phyloP scores from a whole-genome alignment of 495 filamentous ascomycete genomes.

The Friedmanniomyces endolithicus region DNA sequence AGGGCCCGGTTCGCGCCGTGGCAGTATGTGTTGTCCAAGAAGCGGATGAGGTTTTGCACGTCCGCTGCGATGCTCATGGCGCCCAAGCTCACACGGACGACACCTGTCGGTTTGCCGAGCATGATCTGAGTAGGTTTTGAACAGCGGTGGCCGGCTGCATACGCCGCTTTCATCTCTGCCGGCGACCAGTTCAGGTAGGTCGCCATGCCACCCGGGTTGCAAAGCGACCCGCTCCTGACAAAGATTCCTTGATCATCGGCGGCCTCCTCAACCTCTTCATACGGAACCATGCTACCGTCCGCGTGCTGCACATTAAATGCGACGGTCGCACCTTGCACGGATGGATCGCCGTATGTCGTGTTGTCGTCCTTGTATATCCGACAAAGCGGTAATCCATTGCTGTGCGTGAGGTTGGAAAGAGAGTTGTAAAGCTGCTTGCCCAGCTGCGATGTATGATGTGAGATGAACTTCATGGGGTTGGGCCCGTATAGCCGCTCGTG shows the following conservation, averaged over 20 bases:
- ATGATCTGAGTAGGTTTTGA: conserved; percentile 40
- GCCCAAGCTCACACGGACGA: conserved; percentile 56
- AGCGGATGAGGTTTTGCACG: conserved; percentile 45
- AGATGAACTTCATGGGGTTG: conserved; percentile 47
- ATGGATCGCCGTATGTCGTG: conserved; percentile 42
- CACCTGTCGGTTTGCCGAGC: conserved; percentile 46
- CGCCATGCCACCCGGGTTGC: conserved; percentile 46
- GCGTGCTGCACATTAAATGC: conserved; percentile 52
- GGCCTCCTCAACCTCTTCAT: conserved; percentile 47
- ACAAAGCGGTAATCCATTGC: conserved; percentile 45
- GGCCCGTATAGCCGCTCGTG: conserved; percentile 47
- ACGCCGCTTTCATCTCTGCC: conserved; percentile 50
- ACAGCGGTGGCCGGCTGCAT: conserved; percentile 54
- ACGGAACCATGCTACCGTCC: conserved; percentile 44
- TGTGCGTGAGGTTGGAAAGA: conserved; percentile 43
- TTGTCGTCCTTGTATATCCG: conserved; percentile 46
- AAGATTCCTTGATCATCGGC: conserved; percentile 53
- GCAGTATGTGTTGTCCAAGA: conserved; percentile 42
- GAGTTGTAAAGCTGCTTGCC: conserved; percentile 38
- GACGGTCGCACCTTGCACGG: conserved; percentile 55
- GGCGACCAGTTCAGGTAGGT: conserved; percentile 35
- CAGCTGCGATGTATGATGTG: conserved; percentile 49
- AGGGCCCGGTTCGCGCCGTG: conserved; percentile 8
- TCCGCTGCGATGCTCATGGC: conserved; percentile 57
- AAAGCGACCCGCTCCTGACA: conserved; percentile 56